Conservation (phyloP, 148 eudicot genomes). For the Rhododendron williamsianum region DNA sequence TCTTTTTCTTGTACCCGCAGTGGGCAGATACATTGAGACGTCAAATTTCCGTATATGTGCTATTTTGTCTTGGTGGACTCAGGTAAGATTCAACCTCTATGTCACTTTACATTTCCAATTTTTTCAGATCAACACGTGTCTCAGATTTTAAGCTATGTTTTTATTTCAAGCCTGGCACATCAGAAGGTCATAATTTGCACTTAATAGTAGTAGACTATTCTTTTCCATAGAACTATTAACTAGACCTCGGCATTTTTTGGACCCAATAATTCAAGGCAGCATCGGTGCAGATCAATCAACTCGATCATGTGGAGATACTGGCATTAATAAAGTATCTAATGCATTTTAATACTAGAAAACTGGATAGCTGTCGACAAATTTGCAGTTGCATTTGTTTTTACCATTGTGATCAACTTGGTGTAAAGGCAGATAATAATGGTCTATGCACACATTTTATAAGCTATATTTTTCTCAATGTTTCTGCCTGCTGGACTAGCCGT, state of each 20-base stretch:
- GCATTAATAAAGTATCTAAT: neutral
- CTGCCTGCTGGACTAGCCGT: neutral
- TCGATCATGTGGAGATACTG: neutral
- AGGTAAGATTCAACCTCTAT: slow-evolving; percentile 39
- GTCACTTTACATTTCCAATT: neutral
- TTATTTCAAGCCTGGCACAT: neutral
- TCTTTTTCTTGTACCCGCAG: slow-evolving; percentile 81
- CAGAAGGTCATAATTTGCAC: neutral
- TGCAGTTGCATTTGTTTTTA: too few species aligned
- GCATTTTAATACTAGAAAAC: neutral
- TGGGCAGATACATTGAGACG: slow-evolving; percentile 82
- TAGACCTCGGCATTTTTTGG: neutral
- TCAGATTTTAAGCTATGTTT: neutral
- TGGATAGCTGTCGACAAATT: neutral
- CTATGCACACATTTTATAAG: neutral
- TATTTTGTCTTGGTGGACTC: slow-evolving; percentile 78
- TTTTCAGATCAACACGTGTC: neutral
- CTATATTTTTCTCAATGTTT: neutral
- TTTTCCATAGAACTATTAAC: neutral
- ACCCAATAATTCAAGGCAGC: neutral
- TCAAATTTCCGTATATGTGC: slow-evolving; percentile 65
- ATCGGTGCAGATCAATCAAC: neutral
- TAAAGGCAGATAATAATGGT: neutral
- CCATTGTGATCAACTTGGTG: neutral
- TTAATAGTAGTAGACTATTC: neutral